Evolutionary conservation across 441 rosid species (phyloP).

Genomic region (Populus hybrid): DNA sequence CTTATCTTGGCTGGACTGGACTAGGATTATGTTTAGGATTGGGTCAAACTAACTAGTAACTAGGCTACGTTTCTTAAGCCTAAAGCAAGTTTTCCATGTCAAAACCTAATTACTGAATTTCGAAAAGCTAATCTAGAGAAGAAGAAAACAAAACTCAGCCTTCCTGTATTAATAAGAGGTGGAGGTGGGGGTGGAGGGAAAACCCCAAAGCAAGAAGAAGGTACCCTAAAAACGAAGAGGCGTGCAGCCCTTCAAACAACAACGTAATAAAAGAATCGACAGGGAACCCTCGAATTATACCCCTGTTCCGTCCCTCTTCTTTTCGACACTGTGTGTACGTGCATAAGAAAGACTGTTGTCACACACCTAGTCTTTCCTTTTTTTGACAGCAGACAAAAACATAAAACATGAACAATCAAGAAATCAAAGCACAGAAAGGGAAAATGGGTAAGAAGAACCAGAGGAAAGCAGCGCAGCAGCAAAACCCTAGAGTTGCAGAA

Average conservation of each 20-base stretch:
- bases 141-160: no score
- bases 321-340: neutral
- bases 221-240: neutral
- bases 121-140: no score
- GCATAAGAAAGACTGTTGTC: neutral
- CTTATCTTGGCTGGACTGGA: neutral
- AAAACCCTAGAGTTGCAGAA: conserved; percentile 37
- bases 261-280: neutral
- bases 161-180: no score
- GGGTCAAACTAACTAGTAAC: no score
- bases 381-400: neutral
- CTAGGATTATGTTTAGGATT: neutral
- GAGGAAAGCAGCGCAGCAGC: conserved; percentile 24
- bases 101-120: no score
- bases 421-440: neutral
- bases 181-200: neutral
- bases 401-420: neutral
- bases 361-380: neutral
- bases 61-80: neutral
- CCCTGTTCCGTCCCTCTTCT: neutral
- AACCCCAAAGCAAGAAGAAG: neutral
- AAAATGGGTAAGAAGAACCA: conserved; percentile 51
- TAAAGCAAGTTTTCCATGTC: neutral
- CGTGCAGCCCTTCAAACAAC: neutral
- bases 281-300: neutral